These are phyloP conservation scores for Furcasterigmium furcatum DNA, from an alignment of 2,329 filamentous ascomycete species.

Conservation along the genomic window DNA sequence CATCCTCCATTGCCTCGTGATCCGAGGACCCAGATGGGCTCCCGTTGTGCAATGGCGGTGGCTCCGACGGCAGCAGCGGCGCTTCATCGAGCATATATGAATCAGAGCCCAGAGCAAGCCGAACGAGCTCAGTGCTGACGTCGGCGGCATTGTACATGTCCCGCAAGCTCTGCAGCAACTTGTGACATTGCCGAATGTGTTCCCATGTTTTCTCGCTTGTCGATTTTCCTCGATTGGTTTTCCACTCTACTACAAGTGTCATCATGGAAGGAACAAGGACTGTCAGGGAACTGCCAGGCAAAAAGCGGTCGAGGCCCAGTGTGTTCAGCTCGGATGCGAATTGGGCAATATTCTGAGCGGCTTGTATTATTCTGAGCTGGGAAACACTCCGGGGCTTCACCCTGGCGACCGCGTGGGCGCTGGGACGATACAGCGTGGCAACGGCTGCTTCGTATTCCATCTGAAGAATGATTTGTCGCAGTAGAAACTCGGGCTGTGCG, in stretches of 20 bases:
- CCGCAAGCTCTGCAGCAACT: too few species aligned
- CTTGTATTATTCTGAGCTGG: constrained; percentile 57
- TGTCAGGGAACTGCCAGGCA: not conserved
- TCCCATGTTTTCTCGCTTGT: too few species aligned
- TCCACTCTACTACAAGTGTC: not conserved
- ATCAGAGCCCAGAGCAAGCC: too few species aligned
- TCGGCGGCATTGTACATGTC: too few species aligned
- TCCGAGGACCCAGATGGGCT: too few species aligned
- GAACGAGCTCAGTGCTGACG: too few species aligned
- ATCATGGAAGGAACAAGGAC: not conserved
- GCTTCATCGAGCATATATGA: too few species aligned
- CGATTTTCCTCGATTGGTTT: too few species aligned
- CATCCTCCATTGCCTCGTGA: too few species aligned
- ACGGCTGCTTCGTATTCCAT: not conserved
- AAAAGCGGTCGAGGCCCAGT: not conserved
- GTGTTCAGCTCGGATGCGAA: not conserved
- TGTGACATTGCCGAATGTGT: too few species aligned
- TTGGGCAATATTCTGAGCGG: constrained; percentile 36
- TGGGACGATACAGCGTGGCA: constrained; percentile 40
- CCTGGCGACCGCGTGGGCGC: constrained; percentile 17
- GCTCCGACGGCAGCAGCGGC: too few species aligned
- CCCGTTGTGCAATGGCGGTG: too few species aligned
- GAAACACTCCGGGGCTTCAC: constrained; percentile 29
- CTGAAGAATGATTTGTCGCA: not conserved
- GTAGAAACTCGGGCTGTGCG: not conserved